Conservation (phyloP, 108 stramenopile genomes). For the Mediolabrus comicus region DNA sequence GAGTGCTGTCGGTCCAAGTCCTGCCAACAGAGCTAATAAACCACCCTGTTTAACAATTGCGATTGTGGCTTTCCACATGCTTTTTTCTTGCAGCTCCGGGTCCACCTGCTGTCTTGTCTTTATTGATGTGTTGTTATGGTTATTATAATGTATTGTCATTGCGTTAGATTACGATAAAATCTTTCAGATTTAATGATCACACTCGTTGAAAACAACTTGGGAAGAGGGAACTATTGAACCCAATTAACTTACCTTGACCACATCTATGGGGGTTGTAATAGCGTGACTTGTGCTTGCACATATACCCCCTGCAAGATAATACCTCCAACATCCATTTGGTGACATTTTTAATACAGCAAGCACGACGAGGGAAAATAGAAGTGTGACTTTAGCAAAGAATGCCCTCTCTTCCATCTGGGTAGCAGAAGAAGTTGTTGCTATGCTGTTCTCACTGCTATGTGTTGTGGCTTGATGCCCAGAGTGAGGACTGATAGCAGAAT, state of each 20-base stretch:
- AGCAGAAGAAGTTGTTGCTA: not conserved
- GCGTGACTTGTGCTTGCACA: slow-evolving; percentile 79
- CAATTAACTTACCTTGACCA: slow-evolving; percentile 63
- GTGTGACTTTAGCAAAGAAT: not conserved
- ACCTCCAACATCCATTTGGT: slow-evolving; percentile 43
- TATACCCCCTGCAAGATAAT: slow-evolving; percentile 75
- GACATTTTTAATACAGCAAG: slow-evolving; percentile 4
- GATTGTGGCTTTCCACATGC: slow-evolving; percentile 48
- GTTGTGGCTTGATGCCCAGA: not conserved
- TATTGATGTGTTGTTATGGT: too few relatives aligned
- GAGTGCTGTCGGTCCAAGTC: slow-evolving; percentile 71
- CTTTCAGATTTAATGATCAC: not conserved
- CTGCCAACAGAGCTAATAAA: slow-evolving; percentile 53
- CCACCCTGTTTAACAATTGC: slow-evolving; percentile 64
- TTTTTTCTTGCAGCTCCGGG: slow-evolving; percentile 29
- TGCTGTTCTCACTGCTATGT: too few relatives aligned
- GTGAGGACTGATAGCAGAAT: not conserved
- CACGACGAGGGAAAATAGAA: not conserved
- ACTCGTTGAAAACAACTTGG: not conserved
- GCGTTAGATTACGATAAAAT: not conserved
- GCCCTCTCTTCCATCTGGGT: not conserved
- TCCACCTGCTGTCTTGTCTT: slow-evolving; percentile 81
- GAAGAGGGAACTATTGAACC: too few relatives aligned
- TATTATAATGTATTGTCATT: not conserved
- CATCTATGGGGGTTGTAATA: slow-evolving; percentile 79